phyloP scores from a whole-genome alignment of 2,329 filamentous ascomycete genomes.

The Cercospora brassicicola region DNA sequence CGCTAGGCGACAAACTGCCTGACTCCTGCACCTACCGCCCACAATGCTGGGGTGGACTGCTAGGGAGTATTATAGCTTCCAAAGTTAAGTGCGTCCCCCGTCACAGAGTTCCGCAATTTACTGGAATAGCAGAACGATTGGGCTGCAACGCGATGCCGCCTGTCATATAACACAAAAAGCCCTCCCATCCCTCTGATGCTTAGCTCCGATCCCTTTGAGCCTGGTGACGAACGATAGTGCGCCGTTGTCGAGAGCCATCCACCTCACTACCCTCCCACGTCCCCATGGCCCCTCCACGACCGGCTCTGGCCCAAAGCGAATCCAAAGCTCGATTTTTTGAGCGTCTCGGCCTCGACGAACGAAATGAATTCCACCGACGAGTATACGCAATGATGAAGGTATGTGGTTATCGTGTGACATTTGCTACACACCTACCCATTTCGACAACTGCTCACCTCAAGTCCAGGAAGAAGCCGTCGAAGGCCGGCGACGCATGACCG shows the following conservation, averaged over 20 bases:
- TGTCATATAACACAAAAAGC: constrained; percentile 8
- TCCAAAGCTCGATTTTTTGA: constrained; percentile 48
- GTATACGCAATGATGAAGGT: constrained; percentile 51
- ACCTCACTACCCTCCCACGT: neutral
- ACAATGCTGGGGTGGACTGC: constrained; percentile 24
- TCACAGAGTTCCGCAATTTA: constrained; percentile 24
- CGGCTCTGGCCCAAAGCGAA: constrained; percentile 46
- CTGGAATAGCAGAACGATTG: constrained; percentile 19
- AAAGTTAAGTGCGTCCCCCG: constrained; percentile 24
- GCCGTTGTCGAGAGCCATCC: constrained; percentile 8
- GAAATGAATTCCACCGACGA: constrained; percentile 38
- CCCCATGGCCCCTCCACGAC: constrained; percentile 35
- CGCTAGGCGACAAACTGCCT: constrained; percentile 26
- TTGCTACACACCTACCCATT: neutral
- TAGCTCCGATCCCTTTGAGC: neutral
- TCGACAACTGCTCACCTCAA: constrained; percentile 3
- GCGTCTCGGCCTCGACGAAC: constrained; percentile 45
- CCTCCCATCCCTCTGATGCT: constrained; percentile 1
- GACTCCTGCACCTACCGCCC: constrained; percentile 27
- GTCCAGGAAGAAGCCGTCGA: constrained; percentile 46
- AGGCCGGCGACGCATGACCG: constrained; percentile 46
- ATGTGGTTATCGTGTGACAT: neutral
- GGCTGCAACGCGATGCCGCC: constrained; percentile 11
- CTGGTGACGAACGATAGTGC: constrained; percentile 2
- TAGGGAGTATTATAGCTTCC: constrained; percentile 22